A percentile compares a stretch with the other conserved stretches of the same genome.
These are phyloP conservation scores for Boletus semigastroideus DNA, from an alignment of 1,284 basidiomycete genomes.

Conservation along the genomic window DNA sequence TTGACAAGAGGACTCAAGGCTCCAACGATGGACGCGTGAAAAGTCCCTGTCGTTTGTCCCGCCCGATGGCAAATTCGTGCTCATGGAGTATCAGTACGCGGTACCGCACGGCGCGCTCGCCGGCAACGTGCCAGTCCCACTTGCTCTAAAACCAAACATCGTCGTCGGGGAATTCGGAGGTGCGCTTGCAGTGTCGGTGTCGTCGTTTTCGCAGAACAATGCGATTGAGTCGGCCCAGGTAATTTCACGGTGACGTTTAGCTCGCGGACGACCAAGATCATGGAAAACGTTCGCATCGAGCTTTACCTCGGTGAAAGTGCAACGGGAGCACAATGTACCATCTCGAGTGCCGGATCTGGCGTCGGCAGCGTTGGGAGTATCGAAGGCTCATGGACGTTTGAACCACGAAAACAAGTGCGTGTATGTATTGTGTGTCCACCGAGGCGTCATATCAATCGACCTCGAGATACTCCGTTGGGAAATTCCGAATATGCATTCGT, in stretches of 20 bases:
- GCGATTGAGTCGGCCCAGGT: conserved; percentile 42
- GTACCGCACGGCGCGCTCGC: conserved; percentile 27
- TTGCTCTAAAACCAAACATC: conserved; percentile 61
- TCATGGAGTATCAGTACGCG: conserved; percentile 82
- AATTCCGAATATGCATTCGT: conserved; percentile 66
- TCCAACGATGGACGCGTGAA: conserved; percentile 80
- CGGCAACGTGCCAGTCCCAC: conserved; percentile 57
- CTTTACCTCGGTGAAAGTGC: conserved; percentile 74
- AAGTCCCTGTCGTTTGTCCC: conserved; percentile 88
- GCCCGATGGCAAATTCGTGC: conserved; percentile 87
- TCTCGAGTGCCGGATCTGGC: conserved; percentile 58
- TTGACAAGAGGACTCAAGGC: conserved; percentile 40
- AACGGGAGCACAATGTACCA: conserved; percentile 62
- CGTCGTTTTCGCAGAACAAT: not conserved
- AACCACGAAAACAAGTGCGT: conserved; percentile 62
- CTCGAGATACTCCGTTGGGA: conserved; percentile 72
- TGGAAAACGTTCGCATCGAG: conserved; percentile 73
- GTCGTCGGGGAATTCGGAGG: conserved; percentile 65
- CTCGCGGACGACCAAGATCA: conserved; percentile 60
- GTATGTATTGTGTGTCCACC: not conserved
- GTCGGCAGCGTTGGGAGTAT: conserved; percentile 39
- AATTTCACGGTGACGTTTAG: conserved; percentile 71
- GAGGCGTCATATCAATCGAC: not conserved
- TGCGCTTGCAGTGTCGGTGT: conserved; percentile 31
- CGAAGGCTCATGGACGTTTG: conserved; percentile 73